A percentile compares a stretch with the other conserved stretches of the same genome.
Evolutionary conservation across 2,329 filamentous ascomycete species (phyloP).

Genomic region (Cladophialophora psammophila): DNA sequence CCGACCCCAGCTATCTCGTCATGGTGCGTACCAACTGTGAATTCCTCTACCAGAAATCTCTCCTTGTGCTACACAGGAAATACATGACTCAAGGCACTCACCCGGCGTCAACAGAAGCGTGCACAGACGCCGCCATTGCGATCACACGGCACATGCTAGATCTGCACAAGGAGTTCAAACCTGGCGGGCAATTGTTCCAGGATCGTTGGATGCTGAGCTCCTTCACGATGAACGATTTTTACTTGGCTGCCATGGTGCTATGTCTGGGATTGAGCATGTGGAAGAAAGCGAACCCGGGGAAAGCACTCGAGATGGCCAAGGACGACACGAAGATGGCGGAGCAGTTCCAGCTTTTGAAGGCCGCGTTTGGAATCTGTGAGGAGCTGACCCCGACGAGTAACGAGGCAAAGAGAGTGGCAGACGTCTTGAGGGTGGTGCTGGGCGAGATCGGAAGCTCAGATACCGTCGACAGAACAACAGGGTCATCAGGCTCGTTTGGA

Average conservation of each 20-base stretch:
- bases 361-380: slow-evolving; percentile 36
- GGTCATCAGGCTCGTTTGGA: background rate
- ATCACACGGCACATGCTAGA: slow-evolving; percentile 60
- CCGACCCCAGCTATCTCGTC: slow-evolving; percentile 59
- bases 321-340: slow-evolving; percentile 32
- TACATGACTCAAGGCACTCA: slow-evolving; percentile 52
- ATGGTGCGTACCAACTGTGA: slow-evolving; percentile 62
- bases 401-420: slow-evolving; percentile 39
- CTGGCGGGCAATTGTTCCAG: slow-evolving; percentile 61
- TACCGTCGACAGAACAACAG: background rate
- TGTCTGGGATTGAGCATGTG: slow-evolving; percentile 53
- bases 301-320: slow-evolving; percentile 28
- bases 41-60: slow-evolving; percentile 60
- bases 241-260: slow-evolving; percentile 68
- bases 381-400: slow-evolving; percentile 35
- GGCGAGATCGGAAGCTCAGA: slow-evolving; percentile 1
- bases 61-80: slow-evolving; percentile 62
- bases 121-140: slow-evolving; percentile 57
- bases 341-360: slow-evolving; percentile 27
- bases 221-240: slow-evolving; percentile 66
- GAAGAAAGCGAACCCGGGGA: slow-evolving; percentile 31
- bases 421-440: slow-evolving; percentile 32
- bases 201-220: slow-evolving; percentile 66
- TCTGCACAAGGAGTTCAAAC: slow-evolving; percentile 59
- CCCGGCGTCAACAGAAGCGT: slow-evolving; percentile 55